Conservation (phyloP, 208 protist species). For the Leishmania tropica region DNA sequence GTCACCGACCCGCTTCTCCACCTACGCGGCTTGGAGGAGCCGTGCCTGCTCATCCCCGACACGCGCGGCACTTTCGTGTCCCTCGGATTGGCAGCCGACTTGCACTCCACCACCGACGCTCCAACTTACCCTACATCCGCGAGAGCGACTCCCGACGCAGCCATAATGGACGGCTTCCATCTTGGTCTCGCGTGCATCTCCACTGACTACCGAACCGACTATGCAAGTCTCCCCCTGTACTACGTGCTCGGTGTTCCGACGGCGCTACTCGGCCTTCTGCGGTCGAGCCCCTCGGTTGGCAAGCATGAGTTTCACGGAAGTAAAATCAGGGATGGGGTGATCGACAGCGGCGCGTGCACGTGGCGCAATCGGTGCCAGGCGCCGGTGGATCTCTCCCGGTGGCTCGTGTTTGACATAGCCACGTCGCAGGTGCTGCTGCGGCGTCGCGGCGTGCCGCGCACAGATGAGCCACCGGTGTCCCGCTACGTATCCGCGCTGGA, state of each 20-base stretch:
- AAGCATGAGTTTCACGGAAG: not conserved
- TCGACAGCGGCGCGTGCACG: not conserved
- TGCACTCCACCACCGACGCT: not conserved
- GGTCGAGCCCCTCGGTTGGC: not conserved
- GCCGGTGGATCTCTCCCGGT: slow-evolving; percentile 17
- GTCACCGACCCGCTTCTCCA: slow-evolving; percentile 6
- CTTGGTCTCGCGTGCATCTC: slow-evolving; percentile 13
- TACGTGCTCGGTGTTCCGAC: slow-evolving; percentile 45
- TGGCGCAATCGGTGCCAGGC: not conserved
- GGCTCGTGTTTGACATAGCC: slow-evolving; percentile 35
- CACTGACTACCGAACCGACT: slow-evolving; percentile 34
- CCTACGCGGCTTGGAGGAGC: slow-evolving; percentile 24
- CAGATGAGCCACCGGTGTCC: not conserved
- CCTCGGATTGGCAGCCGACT: slow-evolving; percentile 13
- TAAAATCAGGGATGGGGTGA: not conserved
- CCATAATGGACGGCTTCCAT: slow-evolving; percentile 10
- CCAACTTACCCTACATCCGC: not conserved
- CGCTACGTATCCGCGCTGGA: not conserved
- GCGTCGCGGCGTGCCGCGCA: not conserved
- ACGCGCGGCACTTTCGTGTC: slow-evolving; percentile 6
- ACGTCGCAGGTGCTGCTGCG: slow-evolving; percentile 37
- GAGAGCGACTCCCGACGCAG: not conserved
- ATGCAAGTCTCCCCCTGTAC: slow-evolving; percentile 11
- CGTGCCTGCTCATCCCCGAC: slow-evolving; percentile 27
- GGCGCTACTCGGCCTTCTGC: slow-evolving; percentile 5